Percentiles rank a stretch among this genome's conserved stretches.
Conservation (phyloP, 805 yeast species). For the Barnettozyma wickerhamii region DNA sequence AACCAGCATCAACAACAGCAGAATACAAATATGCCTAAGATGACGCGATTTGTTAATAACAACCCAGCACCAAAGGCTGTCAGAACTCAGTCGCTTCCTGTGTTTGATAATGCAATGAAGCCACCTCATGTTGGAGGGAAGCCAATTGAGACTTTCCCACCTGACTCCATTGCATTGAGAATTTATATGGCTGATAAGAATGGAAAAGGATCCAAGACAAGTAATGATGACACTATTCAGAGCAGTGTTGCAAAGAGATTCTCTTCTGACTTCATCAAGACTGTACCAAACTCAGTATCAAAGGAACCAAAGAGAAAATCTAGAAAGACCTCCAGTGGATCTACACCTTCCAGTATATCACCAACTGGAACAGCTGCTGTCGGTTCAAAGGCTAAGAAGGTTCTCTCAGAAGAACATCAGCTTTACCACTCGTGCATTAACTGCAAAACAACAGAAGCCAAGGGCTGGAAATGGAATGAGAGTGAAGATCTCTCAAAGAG, state of each 20-base stretch:
- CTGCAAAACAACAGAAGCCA: conserved; percentile 23
- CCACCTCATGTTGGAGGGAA: conserved; percentile 7
- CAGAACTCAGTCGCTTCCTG: conserved; percentile 41
- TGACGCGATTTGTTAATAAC: conserved; percentile 35
- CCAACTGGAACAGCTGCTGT: background rate
- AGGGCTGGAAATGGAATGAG: conserved; percentile 27
- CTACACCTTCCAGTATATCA: conserved; percentile 2
- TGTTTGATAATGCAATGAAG: conserved; percentile 19
- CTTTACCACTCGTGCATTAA: conserved; percentile 22
- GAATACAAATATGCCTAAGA: conserved; percentile 12
- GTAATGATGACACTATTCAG: conserved; percentile 3
- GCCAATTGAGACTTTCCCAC: conserved; percentile 22
- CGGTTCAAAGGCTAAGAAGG: conserved; percentile 1
- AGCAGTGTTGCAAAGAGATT: conserved; percentile 23
- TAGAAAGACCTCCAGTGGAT: conserved; percentile 3
- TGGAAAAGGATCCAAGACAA: conserved; percentile 4
- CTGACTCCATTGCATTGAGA: conserved; percentile 25
- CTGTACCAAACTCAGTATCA: background rate
- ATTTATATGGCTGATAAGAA: conserved; percentile 26
- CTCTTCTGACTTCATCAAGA: conserved; percentile 23
- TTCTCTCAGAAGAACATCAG: conserved; percentile 14
- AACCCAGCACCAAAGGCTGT: conserved; percentile 44
- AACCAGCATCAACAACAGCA: conserved; percentile 2
- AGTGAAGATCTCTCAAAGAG: conserved; percentile 20
- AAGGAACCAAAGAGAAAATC: conserved; percentile 5